Conservation (phyloP, 768 basidiomycete species). For the Tulasnella sp. region DNA sequence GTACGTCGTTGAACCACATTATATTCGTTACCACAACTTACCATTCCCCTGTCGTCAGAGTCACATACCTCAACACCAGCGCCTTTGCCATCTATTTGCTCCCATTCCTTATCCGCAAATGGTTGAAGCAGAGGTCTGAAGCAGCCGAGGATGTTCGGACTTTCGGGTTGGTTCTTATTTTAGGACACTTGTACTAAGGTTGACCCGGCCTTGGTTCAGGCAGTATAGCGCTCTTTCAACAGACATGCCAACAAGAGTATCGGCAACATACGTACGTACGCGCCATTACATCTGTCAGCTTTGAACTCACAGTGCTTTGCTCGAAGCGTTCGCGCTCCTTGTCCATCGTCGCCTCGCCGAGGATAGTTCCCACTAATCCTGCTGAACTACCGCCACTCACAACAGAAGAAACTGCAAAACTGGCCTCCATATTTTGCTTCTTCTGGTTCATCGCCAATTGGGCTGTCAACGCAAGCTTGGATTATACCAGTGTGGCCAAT, state of each 20-base stretch:
- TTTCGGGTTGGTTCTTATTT: neutral
- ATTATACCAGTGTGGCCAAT: slow-evolving; percentile 87
- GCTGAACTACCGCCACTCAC: slow-evolving; percentile 37
- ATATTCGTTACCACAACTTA: neutral
- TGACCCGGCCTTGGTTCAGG: neutral
- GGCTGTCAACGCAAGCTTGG: slow-evolving; percentile 70
- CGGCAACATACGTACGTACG: neutral
- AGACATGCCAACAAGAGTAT: neutral
- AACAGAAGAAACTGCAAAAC: slow-evolving; percentile 53
- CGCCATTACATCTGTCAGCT: neutral
- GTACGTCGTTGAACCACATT: slow-evolving; percentile 31
- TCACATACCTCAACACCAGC: slow-evolving; percentile 85
- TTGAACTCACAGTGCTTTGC: neutral
- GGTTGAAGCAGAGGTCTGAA: slow-evolving; percentile 15
- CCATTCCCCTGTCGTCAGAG: slow-evolving; percentile 31
- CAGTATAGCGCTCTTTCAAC: neutral
- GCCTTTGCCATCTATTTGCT: slow-evolving; percentile 77
- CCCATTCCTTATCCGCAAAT: slow-evolving; percentile 38
- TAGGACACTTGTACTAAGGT: neutral
- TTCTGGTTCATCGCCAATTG: slow-evolving; percentile 96
- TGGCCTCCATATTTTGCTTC: slow-evolving; percentile 72
- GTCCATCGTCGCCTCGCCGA: slow-evolving; percentile 13
- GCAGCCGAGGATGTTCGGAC: neutral
- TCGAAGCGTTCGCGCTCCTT: slow-evolving; percentile 1
- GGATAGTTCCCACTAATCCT: slow-evolving; percentile 3